A percentile compares a stretch with the other conserved stretches of the same genome.
Conservation (phyloP, 2,329 filamentous ascomycete genomes). For the Fusarium pininemorale region DNA sequence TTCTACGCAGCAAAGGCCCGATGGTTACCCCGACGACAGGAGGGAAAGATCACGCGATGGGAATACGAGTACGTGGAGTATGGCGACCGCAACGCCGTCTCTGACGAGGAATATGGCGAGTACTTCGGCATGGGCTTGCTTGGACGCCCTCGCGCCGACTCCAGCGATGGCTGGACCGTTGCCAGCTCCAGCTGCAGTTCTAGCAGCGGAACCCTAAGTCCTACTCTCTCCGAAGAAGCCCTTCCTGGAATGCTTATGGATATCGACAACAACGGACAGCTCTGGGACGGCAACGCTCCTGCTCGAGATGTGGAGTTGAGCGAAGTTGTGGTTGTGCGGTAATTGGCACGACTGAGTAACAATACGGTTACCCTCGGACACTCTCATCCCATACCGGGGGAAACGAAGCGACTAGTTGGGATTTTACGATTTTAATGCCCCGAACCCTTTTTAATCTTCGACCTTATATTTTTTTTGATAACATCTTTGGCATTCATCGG, state of each 20-base stretch:
- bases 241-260: conserved; percentile 49
- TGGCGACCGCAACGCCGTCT: conserved; percentile 66
- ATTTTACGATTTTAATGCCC: conserved; percentile 44
- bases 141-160: conserved; percentile 54
- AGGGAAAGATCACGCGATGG: conserved; percentile 89
- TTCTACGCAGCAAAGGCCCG: conserved; percentile 85
- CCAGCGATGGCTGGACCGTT: conserved; percentile 90
- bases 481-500: conserved; percentile 54
- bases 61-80: conserved; percentile 94
- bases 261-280: conserved; percentile 48
- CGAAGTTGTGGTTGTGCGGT: conserved; percentile 56
- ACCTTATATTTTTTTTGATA: conserved; percentile 40
- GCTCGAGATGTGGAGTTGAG: conserved; percentile 56
- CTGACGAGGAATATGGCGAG: conserved; percentile 58
- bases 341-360: conserved; percentile 24
- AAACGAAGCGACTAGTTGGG: conserved; percentile 14
- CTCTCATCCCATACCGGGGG: conserved; percentile 25
- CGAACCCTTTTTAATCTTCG: conserved; percentile 46
- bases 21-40: conserved; percentile 83
- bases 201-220: conserved; percentile 60
- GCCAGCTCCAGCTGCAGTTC: conserved; percentile 74
- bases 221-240: conserved; percentile 57
- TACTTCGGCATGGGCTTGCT: conserved; percentile 59
- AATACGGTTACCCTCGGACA: conserved; percentile 1
- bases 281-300: conserved; percentile 39